These are phyloP conservation scores for Fagopyrum esculentum DNA, from an alignment of 148 eudicot genomes.

Conservation along the genomic window DNA sequence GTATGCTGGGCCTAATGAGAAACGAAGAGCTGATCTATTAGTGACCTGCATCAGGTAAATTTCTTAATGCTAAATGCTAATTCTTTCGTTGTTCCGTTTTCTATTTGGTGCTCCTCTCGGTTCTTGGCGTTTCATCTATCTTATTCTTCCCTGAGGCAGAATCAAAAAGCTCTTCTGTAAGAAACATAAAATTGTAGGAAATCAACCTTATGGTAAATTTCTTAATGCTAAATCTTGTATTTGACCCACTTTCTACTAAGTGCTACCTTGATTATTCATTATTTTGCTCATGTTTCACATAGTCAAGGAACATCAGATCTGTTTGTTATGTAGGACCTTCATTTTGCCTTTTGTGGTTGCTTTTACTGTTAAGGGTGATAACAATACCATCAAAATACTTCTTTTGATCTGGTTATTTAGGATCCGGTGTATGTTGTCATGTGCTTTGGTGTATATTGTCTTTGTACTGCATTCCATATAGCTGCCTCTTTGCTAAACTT, in stretches of 20 bases:
- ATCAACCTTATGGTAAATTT: neutral
- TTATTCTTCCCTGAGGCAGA: neutral
- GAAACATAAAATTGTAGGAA: neutral
- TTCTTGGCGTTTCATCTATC: neutral
- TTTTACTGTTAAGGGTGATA: neutral
- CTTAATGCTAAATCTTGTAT: neutral
- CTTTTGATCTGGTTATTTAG: neutral
- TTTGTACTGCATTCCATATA: neutral
- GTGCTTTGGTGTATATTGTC: neutral
- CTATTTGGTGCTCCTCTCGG: neutral
- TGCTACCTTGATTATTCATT: neutral
- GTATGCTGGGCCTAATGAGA: slow-evolving; percentile 86
- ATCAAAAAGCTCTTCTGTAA: neutral
- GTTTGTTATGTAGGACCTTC: neutral
- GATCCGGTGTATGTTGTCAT: neutral
- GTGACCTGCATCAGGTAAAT: slow-evolving; percentile 60
- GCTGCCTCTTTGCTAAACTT: neutral
- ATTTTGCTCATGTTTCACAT: neutral
- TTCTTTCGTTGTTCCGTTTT: neutral
- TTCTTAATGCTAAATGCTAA: slow-evolving; percentile 3
- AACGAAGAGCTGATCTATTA: slow-evolving; percentile 49
- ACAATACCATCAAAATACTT: neutral
- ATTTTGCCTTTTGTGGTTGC: neutral
- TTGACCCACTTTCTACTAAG: neutral
- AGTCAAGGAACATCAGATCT: neutral